These are phyloP conservation scores for Plantago lanceolata DNA, from an alignment of 305 asterid species.

Conservation along the genomic window DNA sequence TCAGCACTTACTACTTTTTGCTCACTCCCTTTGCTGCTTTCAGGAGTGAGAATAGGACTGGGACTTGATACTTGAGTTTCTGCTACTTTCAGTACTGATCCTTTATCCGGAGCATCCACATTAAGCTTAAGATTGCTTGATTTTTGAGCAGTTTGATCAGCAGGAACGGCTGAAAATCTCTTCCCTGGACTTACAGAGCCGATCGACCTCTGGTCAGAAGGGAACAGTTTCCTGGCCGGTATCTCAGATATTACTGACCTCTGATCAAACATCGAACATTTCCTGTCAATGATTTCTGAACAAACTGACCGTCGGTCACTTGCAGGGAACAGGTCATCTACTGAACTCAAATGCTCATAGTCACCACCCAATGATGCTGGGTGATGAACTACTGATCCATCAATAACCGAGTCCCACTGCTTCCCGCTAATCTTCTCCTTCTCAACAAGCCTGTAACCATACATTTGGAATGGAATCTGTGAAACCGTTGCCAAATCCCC, in stretches of 20 bases:
- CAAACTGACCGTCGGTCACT: constrained; percentile 60
- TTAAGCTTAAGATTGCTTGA: constrained; percentile 16
- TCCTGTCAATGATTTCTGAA: constrained; percentile 67
- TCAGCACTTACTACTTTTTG: constrained; percentile 29
- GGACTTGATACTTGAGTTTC: constrained; percentile 15
- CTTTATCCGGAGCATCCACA: constrained; percentile 26
- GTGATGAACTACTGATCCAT: constrained; percentile 29
- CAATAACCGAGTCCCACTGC: constrained; percentile 42
- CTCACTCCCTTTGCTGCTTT: constrained; percentile 23
- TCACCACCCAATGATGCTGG: constrained; percentile 39
- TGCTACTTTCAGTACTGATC: constrained; percentile 15
- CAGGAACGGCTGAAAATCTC: constrained; percentile 22
- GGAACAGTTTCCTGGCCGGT: constrained; percentile 34
- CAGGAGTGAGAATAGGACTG: constrained; percentile 15
- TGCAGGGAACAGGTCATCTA: constrained; percentile 64
- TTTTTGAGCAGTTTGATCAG: constrained; percentile 22
- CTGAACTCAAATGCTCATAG: constrained; percentile 48
- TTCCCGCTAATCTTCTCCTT: constrained; percentile 45
- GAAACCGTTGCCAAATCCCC: constrained; percentile 37
- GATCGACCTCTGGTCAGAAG: constrained; percentile 41
- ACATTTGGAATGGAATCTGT: constrained; percentile 73
- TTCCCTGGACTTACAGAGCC: constrained; percentile 47
- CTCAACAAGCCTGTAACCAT: constrained; percentile 55
- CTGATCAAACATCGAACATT: constrained; percentile 38
- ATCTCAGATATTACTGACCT: constrained; percentile 65